Base-by-base conservation (phyloP, 768 basidiomycete species). In the Zangia roseola region DNA sequence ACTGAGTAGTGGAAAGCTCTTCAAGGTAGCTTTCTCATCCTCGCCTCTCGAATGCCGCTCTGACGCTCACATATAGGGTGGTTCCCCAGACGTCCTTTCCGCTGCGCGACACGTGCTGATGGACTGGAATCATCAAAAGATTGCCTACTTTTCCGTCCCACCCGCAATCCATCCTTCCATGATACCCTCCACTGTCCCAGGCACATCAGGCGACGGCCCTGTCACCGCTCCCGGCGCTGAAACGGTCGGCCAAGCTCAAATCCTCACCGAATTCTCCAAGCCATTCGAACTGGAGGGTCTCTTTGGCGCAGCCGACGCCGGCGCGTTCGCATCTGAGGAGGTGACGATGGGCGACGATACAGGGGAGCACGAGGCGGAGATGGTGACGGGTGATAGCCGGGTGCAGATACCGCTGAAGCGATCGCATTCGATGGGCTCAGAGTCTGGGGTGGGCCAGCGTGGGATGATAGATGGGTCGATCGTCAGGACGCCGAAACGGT, bases 81-180 rank as follows among this genome's bases (percentile, higher is more conserved):
- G 95, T 40, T 87, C 92, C 0, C 94, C 95, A 2, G 93, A 97
- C 66, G 67, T 94, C 26, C 81, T 86, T 36, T 75, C 87, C 6
- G 80, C 92, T 0, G 92, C 94, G 0, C 84, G 91, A 26, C 82
- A 86, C 13, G 78, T 97, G 20, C 68, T 97, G 1, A 80, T 75
- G 41, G 94, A 99, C 63, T 99, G 95, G 94, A 97, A 97, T 60
- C 83, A 91, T 49, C 93, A 97, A 65, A 95, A 92, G 62, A 95
- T 97, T 10, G 88, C 91, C 0, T 98, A 91, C 70, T 90, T 78
- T 71, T 90, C 92, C 5, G 64, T 73, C 2, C 92, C 94, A 9
- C 94, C 95, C 0, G 61, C 73, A 8, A 64, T 90, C 2, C 91
- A 94, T 63, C 86, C 91, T 0, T 91, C 90, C 1, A 75, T 81